phyloP scores from a whole-genome alignment of 495 filamentous ascomycete genomes.

The Cercophora samala region DNA sequence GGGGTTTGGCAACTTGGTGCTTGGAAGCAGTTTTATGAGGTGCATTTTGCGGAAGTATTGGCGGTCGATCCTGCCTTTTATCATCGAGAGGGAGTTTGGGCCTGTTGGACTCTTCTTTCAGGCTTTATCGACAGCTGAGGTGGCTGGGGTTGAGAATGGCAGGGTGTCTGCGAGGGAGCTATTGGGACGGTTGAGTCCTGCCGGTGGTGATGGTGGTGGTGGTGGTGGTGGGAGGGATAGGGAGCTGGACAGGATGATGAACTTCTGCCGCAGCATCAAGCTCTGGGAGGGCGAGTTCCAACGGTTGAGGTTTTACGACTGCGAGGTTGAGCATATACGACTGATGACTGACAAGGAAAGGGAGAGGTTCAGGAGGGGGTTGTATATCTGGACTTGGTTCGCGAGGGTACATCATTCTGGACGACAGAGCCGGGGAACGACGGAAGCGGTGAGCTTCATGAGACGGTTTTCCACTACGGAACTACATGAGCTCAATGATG shows the following conservation, averaged over 20 bases:
- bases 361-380: constrained; percentile 57
- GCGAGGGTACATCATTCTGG: constrained; percentile 34
- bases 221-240: not conserved
- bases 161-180: constrained; percentile 22
- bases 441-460: constrained; percentile 26
- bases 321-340: constrained; percentile 57
- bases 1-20: constrained; percentile 24
- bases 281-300: constrained; percentile 68
- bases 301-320: constrained; percentile 60
- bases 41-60: constrained; percentile 27
- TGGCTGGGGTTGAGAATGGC: too few species aligned
- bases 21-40: constrained; percentile 22
- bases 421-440: constrained; percentile 8
- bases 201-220: not conserved
- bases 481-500: constrained; percentile 34
- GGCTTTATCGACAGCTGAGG: constrained; percentile 39
- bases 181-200: not conserved
- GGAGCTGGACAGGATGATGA: constrained; percentile 37
- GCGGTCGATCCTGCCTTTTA: constrained; percentile 22
- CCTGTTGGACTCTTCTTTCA: constrained; percentile 60
- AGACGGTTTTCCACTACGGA: constrained; percentile 35
- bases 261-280: constrained; percentile 55
- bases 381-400: constrained; percentile 68
- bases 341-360: constrained; percentile 56
- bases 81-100: constrained; percentile 52